phyloP scores from a whole-genome alignment of 106 monocot species.

The Iris macrosiphon region DNA sequence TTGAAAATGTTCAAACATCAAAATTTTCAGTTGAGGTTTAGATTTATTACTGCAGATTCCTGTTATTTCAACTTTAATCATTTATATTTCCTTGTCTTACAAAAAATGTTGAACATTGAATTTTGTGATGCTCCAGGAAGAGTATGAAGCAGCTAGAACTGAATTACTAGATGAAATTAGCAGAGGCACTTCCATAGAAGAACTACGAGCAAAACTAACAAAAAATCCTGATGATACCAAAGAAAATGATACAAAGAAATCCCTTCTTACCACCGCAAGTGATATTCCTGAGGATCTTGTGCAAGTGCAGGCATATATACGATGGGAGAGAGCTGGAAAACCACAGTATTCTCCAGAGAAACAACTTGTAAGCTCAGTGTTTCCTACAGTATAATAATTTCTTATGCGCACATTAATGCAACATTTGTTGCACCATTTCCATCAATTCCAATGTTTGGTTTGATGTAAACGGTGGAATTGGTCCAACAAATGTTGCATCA shows the following conservation, averaged over 20 bases:
- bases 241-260: constrained; percentile 2
- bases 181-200: constrained; percentile 59
- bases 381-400: not conserved
- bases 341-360: constrained; percentile 65
- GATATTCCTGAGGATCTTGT: constrained; percentile 56
- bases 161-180: constrained; percentile 72
- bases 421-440: no score
- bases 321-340: constrained; percentile 77
- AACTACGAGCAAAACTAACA: constrained; percentile 55
- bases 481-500: not conserved
- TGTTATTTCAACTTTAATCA: not conserved
- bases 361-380: constrained; percentile 34
- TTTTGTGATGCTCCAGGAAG: constrained; percentile 76
- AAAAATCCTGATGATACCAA: constrained; percentile 22
- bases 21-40: no score
- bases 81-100: not conserved
- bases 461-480: no score
- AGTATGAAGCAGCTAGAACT: constrained; percentile 76
- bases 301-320: constrained; percentile 65
- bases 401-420: not conserved
- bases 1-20: no score
- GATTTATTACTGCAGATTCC: no score
- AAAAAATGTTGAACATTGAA: not conserved
- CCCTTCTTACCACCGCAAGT: constrained; percentile 1
- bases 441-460: no score